Percentiles rank a stretch among this genome's conserved stretches.
Evolutionary conservation across 345 rosid genomes (phyloP).

Genomic region (Eucalyptus paniculata): DNA sequence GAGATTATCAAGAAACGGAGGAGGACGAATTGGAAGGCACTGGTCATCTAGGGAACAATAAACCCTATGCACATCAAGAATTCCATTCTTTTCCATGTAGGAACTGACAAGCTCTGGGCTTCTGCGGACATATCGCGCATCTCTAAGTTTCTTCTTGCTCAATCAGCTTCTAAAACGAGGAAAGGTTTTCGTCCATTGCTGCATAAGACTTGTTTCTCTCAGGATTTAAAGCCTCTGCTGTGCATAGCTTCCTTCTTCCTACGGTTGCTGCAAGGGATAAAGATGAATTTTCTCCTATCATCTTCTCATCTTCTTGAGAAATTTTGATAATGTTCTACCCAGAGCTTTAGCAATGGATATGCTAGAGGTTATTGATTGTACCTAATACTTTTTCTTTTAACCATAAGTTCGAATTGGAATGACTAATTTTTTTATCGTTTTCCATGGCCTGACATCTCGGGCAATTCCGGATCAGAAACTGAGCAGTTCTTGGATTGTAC

Average conservation of each 20-base stretch:
- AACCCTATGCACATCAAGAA: not conserved
- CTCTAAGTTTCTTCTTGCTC: not conserved
- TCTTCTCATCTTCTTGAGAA: not conserved
- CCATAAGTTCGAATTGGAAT: not conserved
- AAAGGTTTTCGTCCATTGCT: not conserved
- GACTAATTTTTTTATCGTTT: not conserved
- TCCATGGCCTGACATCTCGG: not conserved
- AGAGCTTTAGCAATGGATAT: not conserved
- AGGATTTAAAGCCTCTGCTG: not conserved
- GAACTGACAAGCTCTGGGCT: not conserved
- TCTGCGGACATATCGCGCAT: not conserved
- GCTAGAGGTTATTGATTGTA: not conserved
- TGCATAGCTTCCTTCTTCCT: not conserved
- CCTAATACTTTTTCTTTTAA: not conserved
- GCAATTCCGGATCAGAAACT: not conserved
- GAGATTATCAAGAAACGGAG: not conserved
- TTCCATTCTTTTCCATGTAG: not conserved
- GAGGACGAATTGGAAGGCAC: not conserved
- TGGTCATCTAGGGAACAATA: not conserved
- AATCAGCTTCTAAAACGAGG: not conserved
- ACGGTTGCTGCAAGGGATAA: not conserved
- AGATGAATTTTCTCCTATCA: not conserved
- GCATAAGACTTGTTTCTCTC: not conserved
- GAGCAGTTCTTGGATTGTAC: not conserved
- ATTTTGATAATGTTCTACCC: not conserved